Percentiles rank a stretch among this genome's conserved stretches.
Evolutionary conservation across 768 basidiomycete species (phyloP).

Genomic region (Rhodotorula babjevae): DNA sequence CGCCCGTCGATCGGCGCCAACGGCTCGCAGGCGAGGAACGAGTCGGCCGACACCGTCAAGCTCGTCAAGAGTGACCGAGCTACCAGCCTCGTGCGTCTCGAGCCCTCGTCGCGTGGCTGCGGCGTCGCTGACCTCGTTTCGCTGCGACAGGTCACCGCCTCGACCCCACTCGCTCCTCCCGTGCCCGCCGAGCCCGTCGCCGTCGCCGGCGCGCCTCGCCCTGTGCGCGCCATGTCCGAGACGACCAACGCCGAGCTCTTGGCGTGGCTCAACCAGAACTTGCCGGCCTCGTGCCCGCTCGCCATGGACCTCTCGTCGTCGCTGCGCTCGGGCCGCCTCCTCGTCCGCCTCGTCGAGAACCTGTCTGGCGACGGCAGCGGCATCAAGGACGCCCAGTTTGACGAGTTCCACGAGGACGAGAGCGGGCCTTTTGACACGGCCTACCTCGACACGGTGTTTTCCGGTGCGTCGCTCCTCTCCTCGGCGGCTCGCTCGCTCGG

Average conservation of each 20-base stretch:
- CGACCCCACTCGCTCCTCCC: background rate
- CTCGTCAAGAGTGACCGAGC: background rate
- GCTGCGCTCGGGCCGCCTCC: conserved; percentile 60
- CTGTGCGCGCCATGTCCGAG: conserved; percentile 1
- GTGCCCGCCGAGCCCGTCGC: background rate
- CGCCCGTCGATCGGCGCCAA: conserved; percentile 3
- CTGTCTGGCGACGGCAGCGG: conserved; percentile 42
- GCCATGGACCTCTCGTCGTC: conserved; percentile 50
- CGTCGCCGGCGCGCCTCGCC: background rate
- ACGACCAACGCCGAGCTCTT: conserved; percentile 52
- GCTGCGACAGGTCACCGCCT: background rate
- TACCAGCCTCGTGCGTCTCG: background rate
- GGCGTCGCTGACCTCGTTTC: too few relatives aligned
- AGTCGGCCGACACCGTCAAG: background rate
- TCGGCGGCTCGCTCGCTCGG: conserved; percentile 56
- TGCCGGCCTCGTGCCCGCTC: conserved; percentile 59
- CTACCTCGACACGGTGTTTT: conserved; percentile 31
- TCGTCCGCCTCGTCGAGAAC: conserved; percentile 75
- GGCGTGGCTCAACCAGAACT: conserved; percentile 81
- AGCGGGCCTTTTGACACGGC: conserved; percentile 24
- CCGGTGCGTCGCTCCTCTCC: conserved; percentile 10
- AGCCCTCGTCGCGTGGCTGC: too few relatives aligned
- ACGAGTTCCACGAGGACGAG: conserved; percentile 22
- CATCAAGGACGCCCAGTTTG: conserved; percentile 35
- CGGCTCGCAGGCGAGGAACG: background rate